Evolutionary conservation across 139 green algal genomes (phyloP).

Genomic region (Chloropicon primus): DNA sequence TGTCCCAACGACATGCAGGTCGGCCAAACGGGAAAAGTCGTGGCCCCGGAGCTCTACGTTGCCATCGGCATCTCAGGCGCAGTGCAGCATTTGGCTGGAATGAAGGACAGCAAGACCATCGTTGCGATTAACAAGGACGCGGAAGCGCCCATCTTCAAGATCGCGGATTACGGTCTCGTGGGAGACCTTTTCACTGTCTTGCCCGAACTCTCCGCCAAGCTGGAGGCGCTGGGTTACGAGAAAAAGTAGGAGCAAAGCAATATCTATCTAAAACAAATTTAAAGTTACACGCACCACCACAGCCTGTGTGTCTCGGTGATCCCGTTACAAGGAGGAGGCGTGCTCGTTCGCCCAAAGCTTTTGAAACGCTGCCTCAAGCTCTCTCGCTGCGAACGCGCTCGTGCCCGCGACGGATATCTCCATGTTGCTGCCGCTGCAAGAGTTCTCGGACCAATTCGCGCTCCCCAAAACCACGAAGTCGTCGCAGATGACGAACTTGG

Average conservation of each 20-base stretch:
- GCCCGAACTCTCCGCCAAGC: neutral
- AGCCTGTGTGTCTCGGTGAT: no score
- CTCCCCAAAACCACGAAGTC: neutral
- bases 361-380: neutral
- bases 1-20: slow-evolving; percentile 84
- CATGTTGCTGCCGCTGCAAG: neutral
- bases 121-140: slow-evolving; percentile 86
- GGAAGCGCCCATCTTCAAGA: slow-evolving; percentile 66
- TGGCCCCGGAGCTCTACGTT: slow-evolving; percentile 88
- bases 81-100: slow-evolving; percentile 85
- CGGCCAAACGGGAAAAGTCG: slow-evolving; percentile 89
- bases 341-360: neutral
- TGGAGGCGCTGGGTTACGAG: neutral
- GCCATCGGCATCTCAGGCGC: slow-evolving; percentile 83
- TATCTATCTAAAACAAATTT: no score
- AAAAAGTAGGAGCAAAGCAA: neutral
- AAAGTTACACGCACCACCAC: no score
- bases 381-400: neutral
- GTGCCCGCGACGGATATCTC: neutral
- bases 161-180: neutral
- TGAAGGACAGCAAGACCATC: slow-evolving; percentile 80
- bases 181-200: neutral
- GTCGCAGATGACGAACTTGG: neutral
- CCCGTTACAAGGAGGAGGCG: neutral
- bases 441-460: neutral